These are phyloP conservation scores for Falciphora oryzae DNA, from an alignment of 2,329 filamentous ascomycete genomes.

Conservation along the genomic window DNA sequence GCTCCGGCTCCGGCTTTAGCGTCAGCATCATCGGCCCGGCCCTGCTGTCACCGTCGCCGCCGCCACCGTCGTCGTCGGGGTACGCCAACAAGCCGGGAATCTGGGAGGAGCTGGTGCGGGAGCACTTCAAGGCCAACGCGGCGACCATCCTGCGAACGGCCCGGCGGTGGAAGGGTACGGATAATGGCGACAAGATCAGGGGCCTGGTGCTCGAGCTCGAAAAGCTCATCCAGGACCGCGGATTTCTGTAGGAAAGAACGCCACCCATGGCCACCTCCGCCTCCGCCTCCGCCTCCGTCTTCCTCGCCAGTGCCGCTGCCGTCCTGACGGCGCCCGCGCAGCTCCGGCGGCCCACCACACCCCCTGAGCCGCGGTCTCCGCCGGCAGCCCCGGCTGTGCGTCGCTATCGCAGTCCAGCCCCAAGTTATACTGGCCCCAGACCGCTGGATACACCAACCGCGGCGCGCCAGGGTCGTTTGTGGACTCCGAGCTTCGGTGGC, in stretches of 20 bases:
- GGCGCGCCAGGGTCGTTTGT: too few relatives aligned
- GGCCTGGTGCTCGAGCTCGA: slow-evolving; percentile 1
- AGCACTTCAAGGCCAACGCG: slow-evolving; percentile 20
- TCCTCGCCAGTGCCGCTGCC: too few relatives aligned
- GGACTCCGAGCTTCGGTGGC: too few relatives aligned
- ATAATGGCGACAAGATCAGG: slow-evolving; percentile 6
- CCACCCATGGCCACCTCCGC: too few relatives aligned
- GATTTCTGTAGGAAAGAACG: slow-evolving; percentile 1
- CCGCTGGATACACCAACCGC: too few relatives aligned
- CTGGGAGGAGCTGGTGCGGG: slow-evolving; percentile 20
- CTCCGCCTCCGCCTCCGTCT: too few relatives aligned
- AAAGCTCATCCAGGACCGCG: neutral
- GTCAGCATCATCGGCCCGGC: neutral
- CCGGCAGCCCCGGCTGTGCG: too few relatives aligned
- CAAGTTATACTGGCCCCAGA: too few relatives aligned
- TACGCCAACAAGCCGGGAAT: slow-evolving; percentile 14
- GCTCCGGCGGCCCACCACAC: too few relatives aligned
- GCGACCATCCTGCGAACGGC: slow-evolving; percentile 15
- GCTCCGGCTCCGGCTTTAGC: neutral
- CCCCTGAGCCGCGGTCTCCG: too few relatives aligned
- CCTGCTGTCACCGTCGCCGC: neutral
- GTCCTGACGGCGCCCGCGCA: too few relatives aligned
- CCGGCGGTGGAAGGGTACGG: slow-evolving; percentile 13
- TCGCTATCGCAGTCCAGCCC: too few relatives aligned
- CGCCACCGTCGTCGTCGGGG: neutral